phyloP scores from a whole-genome alignment of 129 eudicot genomes.

The Silybum marianum region DNA sequence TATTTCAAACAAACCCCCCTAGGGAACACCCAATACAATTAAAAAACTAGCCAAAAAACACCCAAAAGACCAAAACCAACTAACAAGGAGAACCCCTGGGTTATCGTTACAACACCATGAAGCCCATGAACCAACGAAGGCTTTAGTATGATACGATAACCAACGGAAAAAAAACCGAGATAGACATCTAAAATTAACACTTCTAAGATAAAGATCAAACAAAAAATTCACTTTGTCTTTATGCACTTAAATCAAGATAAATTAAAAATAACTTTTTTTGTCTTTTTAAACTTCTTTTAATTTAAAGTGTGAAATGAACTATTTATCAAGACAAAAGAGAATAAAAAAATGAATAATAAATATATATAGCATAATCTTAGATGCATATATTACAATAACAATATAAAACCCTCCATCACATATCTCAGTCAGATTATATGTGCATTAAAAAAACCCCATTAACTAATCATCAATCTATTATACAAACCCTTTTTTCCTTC shows the following conservation, averaged over 20 bases:
- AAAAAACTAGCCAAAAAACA: not conserved
- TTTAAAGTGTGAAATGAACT: not conserved
- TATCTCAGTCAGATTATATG: conserved; percentile 40
- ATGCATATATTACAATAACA: conserved; percentile 21
- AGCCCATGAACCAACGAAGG: not conserved
- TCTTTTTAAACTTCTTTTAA: not conserved
- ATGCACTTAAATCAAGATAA: not conserved
- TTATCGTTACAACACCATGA: not conserved
- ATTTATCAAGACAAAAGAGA: conserved; percentile 24
- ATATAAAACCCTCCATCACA: conserved; percentile 27
- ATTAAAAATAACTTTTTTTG: not conserved
- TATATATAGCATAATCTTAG: conserved; percentile 18
- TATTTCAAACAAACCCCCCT: not conserved
- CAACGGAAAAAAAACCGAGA: not conserved
- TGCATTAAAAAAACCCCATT: conserved; percentile 22
- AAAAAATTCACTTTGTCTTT: not conserved
- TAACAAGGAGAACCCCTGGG: not conserved
- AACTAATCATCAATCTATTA: conserved; percentile 38
- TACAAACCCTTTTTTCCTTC: conserved; percentile 34
- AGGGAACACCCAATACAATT: not conserved
- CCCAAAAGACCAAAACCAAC: not conserved
- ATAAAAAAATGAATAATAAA: not conserved
- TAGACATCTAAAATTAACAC: not conserved
- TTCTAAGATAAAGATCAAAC: not conserved
- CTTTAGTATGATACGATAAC: no score